Evolutionary conservation across 345 rosid species (phyloP).

Genomic region (Aegle marmelos): DNA sequence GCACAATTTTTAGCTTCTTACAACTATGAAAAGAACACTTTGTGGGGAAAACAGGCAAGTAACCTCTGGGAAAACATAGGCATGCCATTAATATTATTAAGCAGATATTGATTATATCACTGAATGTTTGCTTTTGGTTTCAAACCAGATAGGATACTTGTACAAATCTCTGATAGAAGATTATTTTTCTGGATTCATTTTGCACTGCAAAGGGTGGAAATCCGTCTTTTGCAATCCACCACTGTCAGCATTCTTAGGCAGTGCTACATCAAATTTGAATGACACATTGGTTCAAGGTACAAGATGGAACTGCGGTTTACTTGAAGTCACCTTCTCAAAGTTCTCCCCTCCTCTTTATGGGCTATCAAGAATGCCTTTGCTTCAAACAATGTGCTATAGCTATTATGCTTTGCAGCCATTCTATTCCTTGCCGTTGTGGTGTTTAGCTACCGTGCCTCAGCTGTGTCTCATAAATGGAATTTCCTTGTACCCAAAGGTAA

Average conservation of each 20-base stretch:
- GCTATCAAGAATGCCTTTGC: conserved; percentile 18
- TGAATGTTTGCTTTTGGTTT: not conserved
- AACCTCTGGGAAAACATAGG: not conserved
- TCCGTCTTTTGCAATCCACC: conserved; percentile 24
- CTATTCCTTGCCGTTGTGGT: conserved; percentile 24
- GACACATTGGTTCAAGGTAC: conserved; percentile 26
- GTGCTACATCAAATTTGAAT: conserved; percentile 20
- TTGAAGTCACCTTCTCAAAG: conserved; percentile 25
- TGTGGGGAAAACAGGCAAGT: conserved; percentile 19
- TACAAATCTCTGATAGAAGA: conserved; percentile 28
- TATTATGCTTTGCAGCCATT: conserved; percentile 15
- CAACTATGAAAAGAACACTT: conserved; percentile 9
- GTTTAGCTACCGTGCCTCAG: conserved; percentile 29
- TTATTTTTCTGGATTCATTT: conserved; percentile 23
- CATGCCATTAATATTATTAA: not conserved
- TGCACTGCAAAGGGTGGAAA: conserved; percentile 31
- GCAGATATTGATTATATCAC: not conserved
- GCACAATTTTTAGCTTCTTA: conserved; percentile 9
- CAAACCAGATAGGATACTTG: conserved; percentile 25
- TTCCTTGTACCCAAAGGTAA: conserved; percentile 24
- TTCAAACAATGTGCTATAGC: conserved; percentile 27
- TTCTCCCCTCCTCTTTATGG: conserved; percentile 27
- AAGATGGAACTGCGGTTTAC: conserved; percentile 29
- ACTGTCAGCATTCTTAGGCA: conserved; percentile 26
- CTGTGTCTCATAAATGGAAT: conserved; percentile 26